These are phyloP conservation scores for Talaromyces sp. DNA, from an alignment of 2,329 filamentous ascomycete genomes.

Conservation along the genomic window DNA sequence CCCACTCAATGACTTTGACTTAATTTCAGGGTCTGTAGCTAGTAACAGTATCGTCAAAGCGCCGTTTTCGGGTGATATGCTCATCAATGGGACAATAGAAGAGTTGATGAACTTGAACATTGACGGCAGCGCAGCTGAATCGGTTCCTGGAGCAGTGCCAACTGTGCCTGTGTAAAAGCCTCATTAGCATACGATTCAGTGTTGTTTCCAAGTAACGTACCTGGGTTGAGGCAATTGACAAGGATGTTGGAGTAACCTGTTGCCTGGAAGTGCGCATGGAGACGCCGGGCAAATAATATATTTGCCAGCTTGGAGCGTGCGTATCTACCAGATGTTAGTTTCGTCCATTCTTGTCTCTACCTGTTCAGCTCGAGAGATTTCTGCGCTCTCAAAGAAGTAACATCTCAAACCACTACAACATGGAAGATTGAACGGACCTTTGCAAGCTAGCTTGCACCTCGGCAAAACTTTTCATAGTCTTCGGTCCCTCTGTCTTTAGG, in stretches of 20 bases:
- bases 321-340: not conserved
- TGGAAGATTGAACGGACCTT: not conserved
- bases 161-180: not conserved
- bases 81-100: not conserved
- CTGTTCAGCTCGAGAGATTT: not conserved
- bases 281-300: conserved; percentile 1
- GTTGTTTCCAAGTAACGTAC: not conserved
- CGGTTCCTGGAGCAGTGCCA: conserved; percentile 4
- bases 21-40: conserved; percentile 2
- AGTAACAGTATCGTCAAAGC: conserved; percentile 1
- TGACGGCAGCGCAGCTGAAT: conserved; percentile 2
- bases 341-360: no score
- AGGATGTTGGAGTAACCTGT: not conserved
- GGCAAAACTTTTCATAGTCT: not conserved
- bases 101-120: conserved; percentile 3
- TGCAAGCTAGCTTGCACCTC: not conserved
- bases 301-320: not conserved
- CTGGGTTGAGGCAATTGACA: conserved; percentile 3
- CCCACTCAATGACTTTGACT: not conserved
- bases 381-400: not conserved
- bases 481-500: not conserved
- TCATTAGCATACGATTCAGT: not conserved
- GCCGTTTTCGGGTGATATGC: not conserved
- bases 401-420: not conserved
- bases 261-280: not conserved